Conservation (phyloP, 2,329 filamentous ascomycete genomes). For the Cytospora schulzeri region DNA sequence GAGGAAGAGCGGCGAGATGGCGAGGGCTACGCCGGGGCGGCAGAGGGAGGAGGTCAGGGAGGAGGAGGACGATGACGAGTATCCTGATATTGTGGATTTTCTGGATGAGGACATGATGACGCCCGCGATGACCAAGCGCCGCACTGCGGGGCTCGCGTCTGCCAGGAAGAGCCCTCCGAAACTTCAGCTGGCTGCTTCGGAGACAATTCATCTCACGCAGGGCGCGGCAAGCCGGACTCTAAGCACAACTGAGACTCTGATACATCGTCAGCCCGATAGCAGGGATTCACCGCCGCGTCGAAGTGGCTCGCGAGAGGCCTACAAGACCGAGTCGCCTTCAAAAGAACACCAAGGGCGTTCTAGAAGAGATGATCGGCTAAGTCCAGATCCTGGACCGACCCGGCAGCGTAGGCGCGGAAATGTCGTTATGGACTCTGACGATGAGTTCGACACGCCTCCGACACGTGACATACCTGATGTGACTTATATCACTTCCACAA, state of each 20-base stretch:
- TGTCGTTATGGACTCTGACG: conserved; percentile 59
- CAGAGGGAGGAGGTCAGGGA: conserved; percentile 32
- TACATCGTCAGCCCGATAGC: conserved; percentile 23
- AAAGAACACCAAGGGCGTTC: conserved; percentile 24
- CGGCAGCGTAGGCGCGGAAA: conserved; percentile 31
- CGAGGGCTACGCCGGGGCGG: conserved; percentile 32
- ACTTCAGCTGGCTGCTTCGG: conserved; percentile 16
- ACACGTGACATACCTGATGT: conserved; percentile 36
- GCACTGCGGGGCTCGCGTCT: conserved; percentile 42
- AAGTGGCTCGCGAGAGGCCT: not conserved
- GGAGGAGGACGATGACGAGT: conserved; percentile 44
- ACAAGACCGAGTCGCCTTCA: conserved; percentile 17
- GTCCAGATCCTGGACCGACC: conserved; percentile 29
- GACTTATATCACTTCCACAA: conserved; percentile 33
- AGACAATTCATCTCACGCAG: conserved; percentile 29
- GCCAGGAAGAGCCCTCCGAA: conserved; percentile 31
- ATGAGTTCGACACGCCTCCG: conserved; percentile 52
- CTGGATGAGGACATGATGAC: conserved; percentile 36
- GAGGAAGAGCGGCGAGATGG: conserved; percentile 54
- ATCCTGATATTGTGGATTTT: conserved; percentile 56
- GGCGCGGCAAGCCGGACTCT: conserved; percentile 31
- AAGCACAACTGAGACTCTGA: conserved; percentile 30
- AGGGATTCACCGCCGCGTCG: conserved; percentile 3
- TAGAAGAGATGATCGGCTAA: conserved; percentile 7
- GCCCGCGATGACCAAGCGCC: conserved; percentile 29